These are phyloP conservation scores for Amanita pallidorosea DNA, from an alignment of 768 basidiomycete genomes.

Conservation along the genomic window DNA sequence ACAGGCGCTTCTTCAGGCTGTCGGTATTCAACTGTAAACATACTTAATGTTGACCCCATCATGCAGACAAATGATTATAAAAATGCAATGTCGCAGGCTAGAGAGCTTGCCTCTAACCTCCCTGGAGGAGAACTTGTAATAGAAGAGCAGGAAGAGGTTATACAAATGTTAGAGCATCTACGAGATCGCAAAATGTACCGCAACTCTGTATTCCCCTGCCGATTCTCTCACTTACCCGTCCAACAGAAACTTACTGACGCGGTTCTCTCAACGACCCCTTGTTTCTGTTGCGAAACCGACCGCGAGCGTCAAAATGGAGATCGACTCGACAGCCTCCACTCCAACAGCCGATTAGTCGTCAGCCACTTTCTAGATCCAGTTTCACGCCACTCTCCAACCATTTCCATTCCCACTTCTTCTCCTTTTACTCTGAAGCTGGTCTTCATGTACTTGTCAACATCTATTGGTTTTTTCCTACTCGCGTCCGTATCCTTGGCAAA, in stretches of 20 bases:
- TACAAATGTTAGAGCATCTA: slow-evolving; percentile 57
- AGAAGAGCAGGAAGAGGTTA: slow-evolving; percentile 62
- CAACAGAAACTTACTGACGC: slow-evolving; percentile 41
- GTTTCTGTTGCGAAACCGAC: slow-evolving; percentile 17
- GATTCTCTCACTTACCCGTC: slow-evolving; percentile 1
- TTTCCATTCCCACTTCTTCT: background rate
- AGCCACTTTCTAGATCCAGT: background rate
- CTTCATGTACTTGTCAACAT: background rate
- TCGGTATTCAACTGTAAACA: slow-evolving; percentile 17
- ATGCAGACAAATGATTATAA: slow-evolving; percentile 65
- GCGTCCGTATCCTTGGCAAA: background rate
- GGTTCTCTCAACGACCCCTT: slow-evolving; percentile 36
- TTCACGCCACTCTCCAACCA: background rate
- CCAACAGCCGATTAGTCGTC: slow-evolving; percentile 27
- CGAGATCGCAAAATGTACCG: slow-evolving; percentile 51
- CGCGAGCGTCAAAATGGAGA: slow-evolving; percentile 41
- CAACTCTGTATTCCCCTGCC: slow-evolving; percentile 8
- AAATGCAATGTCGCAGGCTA: slow-evolving; percentile 44
- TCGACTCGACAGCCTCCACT: slow-evolving; percentile 71
- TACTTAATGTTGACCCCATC: background rate
- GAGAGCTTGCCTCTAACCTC: slow-evolving; percentile 42
- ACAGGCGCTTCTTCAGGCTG: slow-evolving; percentile 58
- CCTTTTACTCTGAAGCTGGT: background rate
- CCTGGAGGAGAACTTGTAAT: slow-evolving; percentile 75
- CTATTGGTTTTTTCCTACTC: background rate